Evolutionary conservation across 768 basidiomycete species (phyloP).

Genomic region (Kondoa malvinella): DNA sequence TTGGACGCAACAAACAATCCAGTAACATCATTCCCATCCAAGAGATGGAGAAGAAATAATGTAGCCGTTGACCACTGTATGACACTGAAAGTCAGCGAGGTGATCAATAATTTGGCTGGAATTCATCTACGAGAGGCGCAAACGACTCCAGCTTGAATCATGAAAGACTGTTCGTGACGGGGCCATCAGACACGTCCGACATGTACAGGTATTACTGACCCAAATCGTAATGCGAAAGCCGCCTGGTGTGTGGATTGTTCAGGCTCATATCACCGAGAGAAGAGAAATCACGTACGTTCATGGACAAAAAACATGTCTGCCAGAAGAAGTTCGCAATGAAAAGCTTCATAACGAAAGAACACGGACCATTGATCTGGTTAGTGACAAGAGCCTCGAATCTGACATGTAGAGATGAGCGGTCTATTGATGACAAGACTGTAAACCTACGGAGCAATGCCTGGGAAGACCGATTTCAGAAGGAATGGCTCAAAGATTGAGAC

Average conservation of each 20-base stretch:
- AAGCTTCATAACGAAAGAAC: not conserved
- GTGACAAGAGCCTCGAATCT: not conserved
- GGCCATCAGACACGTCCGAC: not conserved
- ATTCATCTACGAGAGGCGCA: not conserved
- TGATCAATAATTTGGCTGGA: no score
- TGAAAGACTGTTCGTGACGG: not conserved
- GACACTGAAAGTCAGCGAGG: no score
- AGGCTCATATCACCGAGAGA: no score
- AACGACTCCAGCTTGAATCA: not conserved
- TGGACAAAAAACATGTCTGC: not conserved
- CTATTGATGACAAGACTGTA: not conserved
- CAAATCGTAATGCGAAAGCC: not conserved
- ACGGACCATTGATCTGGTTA: not conserved
- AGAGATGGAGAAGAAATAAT: not conserved
- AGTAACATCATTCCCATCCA: not conserved
- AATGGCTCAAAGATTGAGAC: not conserved
- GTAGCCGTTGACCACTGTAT: not conserved
- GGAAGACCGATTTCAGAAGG: not conserved
- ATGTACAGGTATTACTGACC: not conserved
- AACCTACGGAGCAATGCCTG: not conserved
- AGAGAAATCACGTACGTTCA: no score
- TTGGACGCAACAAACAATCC: not conserved
- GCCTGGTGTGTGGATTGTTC: no score
- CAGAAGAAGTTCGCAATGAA: not conserved
- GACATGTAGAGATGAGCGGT: no score